These are phyloP conservation scores for Sporothrix protearum DNA, from an alignment of 2,329 filamentous ascomycete genomes.

Conservation along the genomic window DNA sequence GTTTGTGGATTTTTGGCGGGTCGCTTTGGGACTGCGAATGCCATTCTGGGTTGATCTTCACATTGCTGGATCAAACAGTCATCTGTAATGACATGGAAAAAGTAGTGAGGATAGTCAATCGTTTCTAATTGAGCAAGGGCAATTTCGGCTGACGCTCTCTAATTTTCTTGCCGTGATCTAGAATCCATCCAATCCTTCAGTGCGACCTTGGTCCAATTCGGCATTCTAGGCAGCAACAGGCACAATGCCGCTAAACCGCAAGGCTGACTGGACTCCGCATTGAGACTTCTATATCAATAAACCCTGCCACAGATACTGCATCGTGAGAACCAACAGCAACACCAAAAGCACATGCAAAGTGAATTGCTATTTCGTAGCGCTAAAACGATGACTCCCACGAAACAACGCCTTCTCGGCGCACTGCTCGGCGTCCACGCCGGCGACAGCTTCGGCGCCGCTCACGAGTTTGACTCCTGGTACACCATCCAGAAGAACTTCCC, in stretches of 20 bases:
- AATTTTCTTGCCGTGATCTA: not conserved
- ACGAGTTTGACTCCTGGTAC: conserved; percentile 42
- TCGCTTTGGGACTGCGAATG: too few species aligned
- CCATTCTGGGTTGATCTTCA: too few species aligned
- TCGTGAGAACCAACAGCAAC: not conserved
- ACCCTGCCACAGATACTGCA: not conserved
- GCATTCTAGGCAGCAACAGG: not conserved
- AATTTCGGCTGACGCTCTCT: too few species aligned
- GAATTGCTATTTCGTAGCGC: not conserved
- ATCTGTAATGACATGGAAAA: not conserved
- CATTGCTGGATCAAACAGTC: not conserved
- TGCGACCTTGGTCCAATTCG: not conserved
- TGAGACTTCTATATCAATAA: not conserved
- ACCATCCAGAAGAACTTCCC: conserved; percentile 38
- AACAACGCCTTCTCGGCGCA: conserved; percentile 40
- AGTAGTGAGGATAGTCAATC: not conserved
- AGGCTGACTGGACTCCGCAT: not conserved
- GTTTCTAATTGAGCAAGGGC: not conserved
- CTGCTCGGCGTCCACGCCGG: conserved; percentile 47
- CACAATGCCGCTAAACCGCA: not conserved
- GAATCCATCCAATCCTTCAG: not conserved
- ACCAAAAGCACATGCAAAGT: not conserved
- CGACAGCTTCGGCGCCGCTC: conserved; percentile 46
- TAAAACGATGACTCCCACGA: conserved; percentile 1
- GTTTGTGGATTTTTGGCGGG: not conserved